Base-by-base conservation (phyloP, 805 yeast species). In the Starmera quercuum region DNA sequence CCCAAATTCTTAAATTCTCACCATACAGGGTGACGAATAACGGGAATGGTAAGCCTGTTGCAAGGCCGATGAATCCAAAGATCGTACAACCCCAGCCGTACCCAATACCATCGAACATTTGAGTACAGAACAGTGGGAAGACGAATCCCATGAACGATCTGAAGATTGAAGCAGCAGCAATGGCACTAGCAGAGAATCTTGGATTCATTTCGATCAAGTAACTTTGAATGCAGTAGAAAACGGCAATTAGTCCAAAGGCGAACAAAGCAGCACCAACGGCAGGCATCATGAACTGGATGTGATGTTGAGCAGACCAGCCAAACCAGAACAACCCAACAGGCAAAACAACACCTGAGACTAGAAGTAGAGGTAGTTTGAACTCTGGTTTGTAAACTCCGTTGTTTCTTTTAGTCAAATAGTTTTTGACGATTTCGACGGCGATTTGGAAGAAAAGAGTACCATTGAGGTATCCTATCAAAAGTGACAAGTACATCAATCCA, bases 141-240 rank as follows among this genome's bases (percentile, higher is more conserved):
- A 71, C 63, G 35, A 78, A 81, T 2, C 88, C 90, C 47, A 81
- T 68, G 28, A 70, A 52, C 5, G 85, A 75, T 46, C 92, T 63
- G 46, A 76, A 70, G 40, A 80, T 69, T 0, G 85, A 75, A 4
- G 81, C 82, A 0, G 85, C 81, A 0, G 81, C 81, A 21, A 75
- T 67, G 1, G 81, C 70, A n/a, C 80, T 70, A 0, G 87, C 87
- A 0, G 86, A 73, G 44, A 69, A 77, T 35, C 72, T 60, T 20
- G 82, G 75, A 49, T 78, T 80, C 66, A 78, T 73, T 42, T 82
- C 87, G 31, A 83, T 79, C 43, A 83, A 59, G 46, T 83, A 83
- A 42, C 72, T 70, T 44, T 78, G 78, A 38, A 75, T 68, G n/a
- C 76, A 64, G 44, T 75, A 83, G 57, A 81, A 81, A n/a, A 76